Base-by-base conservation (phyloP, 108 stramenopile genomes). In the Mediolabrus comicus region DNA sequence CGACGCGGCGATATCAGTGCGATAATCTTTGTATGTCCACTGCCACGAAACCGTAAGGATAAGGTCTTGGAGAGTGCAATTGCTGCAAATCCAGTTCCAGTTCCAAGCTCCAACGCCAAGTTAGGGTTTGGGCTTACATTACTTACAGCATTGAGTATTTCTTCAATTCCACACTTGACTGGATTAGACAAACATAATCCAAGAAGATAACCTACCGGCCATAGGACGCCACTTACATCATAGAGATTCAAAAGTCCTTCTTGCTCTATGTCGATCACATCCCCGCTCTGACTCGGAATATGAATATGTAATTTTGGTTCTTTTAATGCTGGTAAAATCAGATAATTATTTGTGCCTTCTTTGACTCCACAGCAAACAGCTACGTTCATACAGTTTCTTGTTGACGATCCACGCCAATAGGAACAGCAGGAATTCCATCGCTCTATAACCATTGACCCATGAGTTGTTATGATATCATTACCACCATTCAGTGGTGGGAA, bases 121-220 rank as follows among this genome's bases (percentile, higher is more conserved):
- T 25, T 54, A 14, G 27, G 25, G 32, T 24, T 60, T 17, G 33
- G 32, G 25, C 26, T 2, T 53, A 19, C 30, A 30, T 33, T 55
- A 22, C n/a, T 34, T 3, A 79, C 39, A 26, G 63, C 31, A 33
- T 65, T 22, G 33, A 59, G 12, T 4, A 84, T 51, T 62, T 84
- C 83, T 17, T 76, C 72, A 32, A 80, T 67, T 33, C 80, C 83
- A 53, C 83, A 87, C 38, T 54, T 33, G 1, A 68, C 19, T 34
- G 80, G 72, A 69, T 81, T 32, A 22, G 73, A 78, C 29, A 87
- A 34, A 43, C 86, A 87, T 34, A 84, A 73, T 4, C 77, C 71
- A 1, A 87, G 70, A 59, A 87, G 64, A 71, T 87, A 87, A 31
- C 86, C 86, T 3, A 79, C 77, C 19, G 86, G 86, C 86, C 86